Percentiles rank a stretch among this genome's conserved stretches.
Evolutionary conservation across 495 filamentous ascomycete species (phyloP).

Genomic region (Aspergillus steynii): DNA sequence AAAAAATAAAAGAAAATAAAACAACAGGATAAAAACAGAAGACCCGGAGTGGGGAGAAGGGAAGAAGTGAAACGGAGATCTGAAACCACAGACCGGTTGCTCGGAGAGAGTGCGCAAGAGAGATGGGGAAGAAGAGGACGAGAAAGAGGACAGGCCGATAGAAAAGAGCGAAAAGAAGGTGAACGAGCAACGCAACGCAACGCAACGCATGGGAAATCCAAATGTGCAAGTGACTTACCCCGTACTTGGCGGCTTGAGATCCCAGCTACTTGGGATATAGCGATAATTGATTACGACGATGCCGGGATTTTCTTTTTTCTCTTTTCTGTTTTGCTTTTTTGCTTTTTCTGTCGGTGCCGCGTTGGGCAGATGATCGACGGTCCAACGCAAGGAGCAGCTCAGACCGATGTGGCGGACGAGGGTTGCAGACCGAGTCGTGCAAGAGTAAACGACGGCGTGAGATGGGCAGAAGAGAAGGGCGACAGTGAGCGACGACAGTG

Average conservation of each 20-base stretch:
- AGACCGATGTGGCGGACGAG: constrained; percentile 7
- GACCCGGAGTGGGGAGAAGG: neutral
- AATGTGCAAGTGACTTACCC: neutral
- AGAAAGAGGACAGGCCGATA: neutral
- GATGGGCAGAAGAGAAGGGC: neutral
- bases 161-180: neutral
- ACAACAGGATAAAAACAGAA: neutral
- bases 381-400: constrained; percentile 19
- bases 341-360: constrained; percentile 1
- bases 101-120: neutral
- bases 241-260: neutral
- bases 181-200: neutral
- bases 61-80: neutral
- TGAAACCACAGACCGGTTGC: neutral
- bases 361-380: constrained; percentile 21
- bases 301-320: constrained; percentile 14
- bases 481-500: neutral
- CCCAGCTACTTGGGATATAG: neutral
- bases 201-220: neutral
- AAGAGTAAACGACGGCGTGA: neutral
- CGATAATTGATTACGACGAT: neutral
- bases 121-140: neutral
- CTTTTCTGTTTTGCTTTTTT: constrained; percentile 10
- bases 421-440: neutral
- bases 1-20: neutral